Evolutionary conservation across 805 yeast genomes (phyloP), one percentile per base, ranked within the genome.

Genomic region (Kluyveromyces siamensis): DNA sequence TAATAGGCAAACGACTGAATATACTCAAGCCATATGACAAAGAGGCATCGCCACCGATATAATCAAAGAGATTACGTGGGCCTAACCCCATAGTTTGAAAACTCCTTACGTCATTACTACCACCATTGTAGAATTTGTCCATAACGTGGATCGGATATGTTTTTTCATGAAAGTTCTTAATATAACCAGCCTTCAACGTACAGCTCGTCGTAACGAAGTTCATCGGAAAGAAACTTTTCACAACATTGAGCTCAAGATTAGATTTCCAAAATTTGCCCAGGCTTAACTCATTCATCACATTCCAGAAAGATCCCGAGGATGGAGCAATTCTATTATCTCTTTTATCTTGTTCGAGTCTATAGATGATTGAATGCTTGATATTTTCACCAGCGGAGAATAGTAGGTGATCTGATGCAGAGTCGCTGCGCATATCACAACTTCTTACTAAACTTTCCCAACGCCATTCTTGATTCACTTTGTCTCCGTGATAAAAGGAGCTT

Each of bases 101-200:
- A 1, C 90, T 88, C 49, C 84, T 72, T 27, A 88, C 79, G 47
- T 83, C 84, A 48, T 80, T 75, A 13, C 81, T 77, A 0, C 96
- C 96, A 16, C 96, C 95, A 41, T 86, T 71, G 59, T 82, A 87
- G 62, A 90, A 91, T 54, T 86, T 76, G 64, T 91, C 99, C 60
- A 83, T 75, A 30, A 83, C 60, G 58, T 85, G 90, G 1, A 74
- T 52, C 10, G 62, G 83, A 60, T 48, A 66, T 48, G 52, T 58
- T 50, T 47, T 55, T 10, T 54, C 45, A 19, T 56, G 57, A 25
- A 74, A 60, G 48, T 77, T 70, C 49, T 70, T 66, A 27, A 87
- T 69, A 48, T 72, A 71, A 5, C 96, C 96, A 38, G 76, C 68
- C 41, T 74, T 75, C 5, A 73, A 57, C 1, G 77, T 67, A 1